A percentile compares a stretch with the other conserved stretches of the same genome.
Evolutionary conservation across 2,329 filamentous ascomycete genomes (phyloP).

Genomic region (Periconia macrospinosa): DNA sequence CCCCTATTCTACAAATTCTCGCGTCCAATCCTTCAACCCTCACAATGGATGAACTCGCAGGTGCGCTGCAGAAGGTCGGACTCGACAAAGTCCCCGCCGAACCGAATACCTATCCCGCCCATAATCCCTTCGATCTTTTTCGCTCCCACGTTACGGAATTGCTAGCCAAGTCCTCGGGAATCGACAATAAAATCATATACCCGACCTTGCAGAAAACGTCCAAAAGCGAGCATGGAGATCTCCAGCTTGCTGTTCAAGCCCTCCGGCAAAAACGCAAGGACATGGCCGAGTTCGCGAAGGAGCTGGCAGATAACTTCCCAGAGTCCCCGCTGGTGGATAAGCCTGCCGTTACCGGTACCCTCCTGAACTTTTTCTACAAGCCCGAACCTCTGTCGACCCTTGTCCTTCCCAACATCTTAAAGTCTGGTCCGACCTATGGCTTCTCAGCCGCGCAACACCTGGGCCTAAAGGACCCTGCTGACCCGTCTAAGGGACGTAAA

Average conservation of each 20-base stretch:
- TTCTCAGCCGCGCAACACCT: constrained; percentile 52
- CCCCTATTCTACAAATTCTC: constrained; percentile 25
- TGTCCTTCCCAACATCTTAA: constrained; percentile 70
- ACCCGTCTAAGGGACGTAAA: constrained; percentile 65
- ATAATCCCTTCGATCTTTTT: constrained; percentile 80
- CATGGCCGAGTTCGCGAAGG: constrained; percentile 58
- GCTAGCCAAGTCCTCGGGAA: constrained; percentile 68
- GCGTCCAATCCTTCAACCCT: constrained; percentile 17
- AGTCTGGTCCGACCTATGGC: constrained; percentile 64
- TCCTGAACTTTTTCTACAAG: constrained; percentile 81
- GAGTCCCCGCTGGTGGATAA: constrained; percentile 73
- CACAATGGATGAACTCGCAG: constrained; percentile 42
- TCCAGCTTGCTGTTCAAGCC: constrained; percentile 77
- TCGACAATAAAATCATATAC: constrained; percentile 72
- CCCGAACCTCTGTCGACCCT: constrained; percentile 65
- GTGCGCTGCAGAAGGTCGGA: constrained; percentile 40
- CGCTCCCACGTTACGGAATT: constrained; percentile 73
- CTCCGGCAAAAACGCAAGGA: constrained; percentile 71
- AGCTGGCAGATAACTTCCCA: constrained; percentile 66
- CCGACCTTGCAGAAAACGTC: constrained; percentile 76
- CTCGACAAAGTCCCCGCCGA: constrained; percentile 43
- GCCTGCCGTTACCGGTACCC: constrained; percentile 67
- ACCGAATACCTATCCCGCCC: constrained; percentile 59
- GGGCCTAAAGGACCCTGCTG: constrained; percentile 63
- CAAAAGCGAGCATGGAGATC: constrained; percentile 79